A percentile compares a stretch with the other conserved stretches of the same genome.
Evolutionary conservation across 2,329 filamentous ascomycete genomes (phyloP).

Genomic region (Paecilomyces fulvus): DNA sequence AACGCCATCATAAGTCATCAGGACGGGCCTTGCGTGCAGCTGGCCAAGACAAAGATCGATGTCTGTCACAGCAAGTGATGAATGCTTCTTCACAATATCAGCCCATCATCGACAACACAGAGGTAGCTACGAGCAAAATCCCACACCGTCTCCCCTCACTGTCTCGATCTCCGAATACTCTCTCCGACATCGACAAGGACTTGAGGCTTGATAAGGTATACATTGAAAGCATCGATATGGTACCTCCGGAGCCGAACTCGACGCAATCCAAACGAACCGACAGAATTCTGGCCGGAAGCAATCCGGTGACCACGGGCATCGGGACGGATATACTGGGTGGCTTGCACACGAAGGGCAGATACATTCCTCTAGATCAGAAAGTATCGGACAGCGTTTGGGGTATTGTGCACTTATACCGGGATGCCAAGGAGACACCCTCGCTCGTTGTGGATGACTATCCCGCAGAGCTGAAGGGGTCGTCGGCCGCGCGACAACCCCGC

Average conservation of each 20-base stretch:
- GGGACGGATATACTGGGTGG: constrained; percentile 49
- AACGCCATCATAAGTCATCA: constrained; percentile 10
- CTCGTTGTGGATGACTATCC: constrained; percentile 43
- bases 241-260: constrained; percentile 22
- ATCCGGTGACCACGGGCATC: constrained; percentile 40
- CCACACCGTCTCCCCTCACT: constrained; percentile 38
- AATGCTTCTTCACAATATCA: not conserved
- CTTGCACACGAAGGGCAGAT: constrained; percentile 74
- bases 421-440: constrained; percentile 63
- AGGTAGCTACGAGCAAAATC: not conserved
- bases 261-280: constrained; percentile 14
- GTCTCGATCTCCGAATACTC: constrained; percentile 13
- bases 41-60: constrained; percentile 7
- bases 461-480: constrained; percentile 29
- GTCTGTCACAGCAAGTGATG: not conserved
- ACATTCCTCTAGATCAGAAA: constrained; percentile 59
- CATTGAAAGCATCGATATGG: constrained; percentile 75
- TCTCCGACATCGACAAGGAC: constrained; percentile 41
- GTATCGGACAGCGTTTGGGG: constrained; percentile 82
- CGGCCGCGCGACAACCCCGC: constrained; percentile 21
- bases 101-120: not conserved
- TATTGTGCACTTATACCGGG: constrained; percentile 86
- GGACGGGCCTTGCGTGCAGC: constrained; percentile 5
- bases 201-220: constrained; percentile 74
- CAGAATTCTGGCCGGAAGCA: constrained; percentile 17